phyloP scores from a whole-genome alignment of 768 basidiomycete species.

The Hortiboletus campestris region DNA sequence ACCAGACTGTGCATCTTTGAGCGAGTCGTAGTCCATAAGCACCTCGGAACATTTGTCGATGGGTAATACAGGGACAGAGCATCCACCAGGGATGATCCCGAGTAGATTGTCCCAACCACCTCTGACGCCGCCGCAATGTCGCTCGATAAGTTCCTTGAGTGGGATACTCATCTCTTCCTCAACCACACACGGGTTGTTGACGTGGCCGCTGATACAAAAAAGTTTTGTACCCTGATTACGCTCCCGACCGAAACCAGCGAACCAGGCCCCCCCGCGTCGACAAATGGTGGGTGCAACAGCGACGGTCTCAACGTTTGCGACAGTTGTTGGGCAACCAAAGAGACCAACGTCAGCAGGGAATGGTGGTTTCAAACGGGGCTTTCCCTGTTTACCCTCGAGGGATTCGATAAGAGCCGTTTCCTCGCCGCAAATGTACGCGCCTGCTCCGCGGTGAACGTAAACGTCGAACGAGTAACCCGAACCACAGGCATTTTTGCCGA shows the following conservation, averaged over 20 bases:
- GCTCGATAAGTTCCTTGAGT: slow-evolving; percentile 88
- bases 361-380: slow-evolving; percentile 95
- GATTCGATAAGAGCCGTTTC: slow-evolving; percentile 98
- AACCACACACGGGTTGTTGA: slow-evolving; percentile 96
- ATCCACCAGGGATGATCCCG: slow-evolving; percentile 95
- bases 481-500: slow-evolving; percentile 91
- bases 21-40: slow-evolving; percentile 97
- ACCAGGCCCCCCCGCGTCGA: slow-evolving; percentile 86
- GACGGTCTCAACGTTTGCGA: slow-evolving; percentile 98
- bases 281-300: slow-evolving; percentile 97
- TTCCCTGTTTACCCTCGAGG: slow-evolving; percentile 97
- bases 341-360: slow-evolving; percentile 98
- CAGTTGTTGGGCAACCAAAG: slow-evolving; percentile 96
- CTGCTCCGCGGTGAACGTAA: slow-evolving; percentile 97
- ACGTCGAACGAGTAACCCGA: slow-evolving; percentile 96
- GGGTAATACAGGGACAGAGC: slow-evolving; percentile 90
- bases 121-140: slow-evolving; percentile 91
- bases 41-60: slow-evolving; percentile 82
- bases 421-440: slow-evolving; percentile 98
- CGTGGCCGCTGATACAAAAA: slow-evolving; percentile 94
- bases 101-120: slow-evolving; percentile 98
- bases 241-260: slow-evolving; percentile 87
- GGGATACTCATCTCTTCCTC: slow-evolving; percentile 99
- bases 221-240: slow-evolving; percentile 97
- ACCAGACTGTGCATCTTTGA: slow-evolving; percentile 95